Base-by-base conservation (phyloP, 371 early-diverging fungal species). In the Homolaphlyctis polyrhiza region DNA sequence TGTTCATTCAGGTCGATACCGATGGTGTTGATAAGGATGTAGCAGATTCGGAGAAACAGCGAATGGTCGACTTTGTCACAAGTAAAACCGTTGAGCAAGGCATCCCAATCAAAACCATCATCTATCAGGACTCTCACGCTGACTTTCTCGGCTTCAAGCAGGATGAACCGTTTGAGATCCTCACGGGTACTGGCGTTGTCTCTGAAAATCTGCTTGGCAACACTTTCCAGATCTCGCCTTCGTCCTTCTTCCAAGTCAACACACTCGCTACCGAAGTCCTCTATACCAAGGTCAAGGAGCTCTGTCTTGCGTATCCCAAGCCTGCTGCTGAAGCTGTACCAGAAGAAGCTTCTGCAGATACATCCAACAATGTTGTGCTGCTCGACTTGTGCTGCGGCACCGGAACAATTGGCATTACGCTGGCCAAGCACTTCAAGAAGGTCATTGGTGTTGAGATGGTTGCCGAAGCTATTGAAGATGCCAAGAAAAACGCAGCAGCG, bases 301-400 rank as follows among this genome's bases (percentile, higher is more conserved):
- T 73, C 68, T 73, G 75, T 57, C 51, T 64, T 4, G 6, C 39
- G 35, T 55, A 57, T 18, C 55, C 27, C 34, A 57, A 32, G 32
- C 35, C 18, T 27, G 57, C 32, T 14, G 5, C 39, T 23, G 62
- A 59, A 39, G 11, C 45, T 1, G 43, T 11, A 1, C 36, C 11
- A 13, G 48, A 5, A n/a, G n/a, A 27, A 2, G 6, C 43, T 28
- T 39, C 18, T 5, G 6, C 35, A 35, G 35, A n/a, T 13, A 47
- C 36, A 3, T 18, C 21, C n/a, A 55, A 36, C 28, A 43, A 69
- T 1, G 61, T 69, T 25, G 67, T 80, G 34, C 67, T 91, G 28
- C 71, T 92, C 29, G 93, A 92, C 68, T 72, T 94, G 23, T 94
- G 94, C 75, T 92, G 92, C 72, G 94, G 94, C 28, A 91, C 92